phyloP scores from a whole-genome alignment of 2,329 filamentous ascomycete genomes.

The Diaporthe vaccinii region DNA sequence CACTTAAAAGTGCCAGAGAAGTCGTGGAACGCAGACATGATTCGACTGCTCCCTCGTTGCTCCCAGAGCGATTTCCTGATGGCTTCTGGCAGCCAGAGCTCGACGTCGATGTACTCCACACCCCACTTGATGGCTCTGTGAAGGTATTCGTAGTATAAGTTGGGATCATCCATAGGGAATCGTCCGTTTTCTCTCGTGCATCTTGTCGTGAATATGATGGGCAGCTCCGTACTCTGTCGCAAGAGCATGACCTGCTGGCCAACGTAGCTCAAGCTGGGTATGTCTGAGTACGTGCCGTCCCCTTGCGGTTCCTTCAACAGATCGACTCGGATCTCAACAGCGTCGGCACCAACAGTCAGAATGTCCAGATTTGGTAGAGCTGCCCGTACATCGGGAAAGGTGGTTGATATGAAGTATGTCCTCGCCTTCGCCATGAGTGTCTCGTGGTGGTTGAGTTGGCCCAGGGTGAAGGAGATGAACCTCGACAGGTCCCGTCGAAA shows the following conservation, averaged over 20 bases:
- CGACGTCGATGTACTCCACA: slow-evolving; percentile 90
- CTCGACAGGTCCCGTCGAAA: slow-evolving; percentile 82
- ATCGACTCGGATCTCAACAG: slow-evolving; percentile 87
- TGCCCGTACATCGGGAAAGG: slow-evolving; percentile 86
- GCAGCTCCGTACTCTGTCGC: slow-evolving; percentile 85
- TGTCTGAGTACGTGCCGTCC: slow-evolving; percentile 71
- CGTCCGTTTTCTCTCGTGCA: slow-evolving; percentile 86
- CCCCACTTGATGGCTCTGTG: slow-evolving; percentile 89
- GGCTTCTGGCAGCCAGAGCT: slow-evolving; percentile 85
- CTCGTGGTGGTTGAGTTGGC: slow-evolving; percentile 83
- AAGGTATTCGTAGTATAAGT: slow-evolving; percentile 83
- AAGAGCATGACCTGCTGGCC: slow-evolving; percentile 88
- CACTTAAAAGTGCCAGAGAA: slow-evolving; percentile 88
- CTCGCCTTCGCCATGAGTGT: slow-evolving; percentile 82
- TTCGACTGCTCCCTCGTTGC: slow-evolving; percentile 81
- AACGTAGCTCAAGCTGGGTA: slow-evolving; percentile 86
- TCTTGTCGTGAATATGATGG: slow-evolving; percentile 90
- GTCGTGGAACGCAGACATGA: slow-evolving; percentile 94
- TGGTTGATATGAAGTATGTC: slow-evolving; percentile 89
- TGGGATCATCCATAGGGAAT: slow-evolving; percentile 86
- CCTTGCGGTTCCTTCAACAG: slow-evolving; percentile 79
- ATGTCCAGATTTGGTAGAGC: slow-evolving; percentile 89
- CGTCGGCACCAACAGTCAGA: slow-evolving; percentile 87
- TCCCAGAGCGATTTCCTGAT: slow-evolving; percentile 78
- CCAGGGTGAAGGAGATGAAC: slow-evolving; percentile 83